phyloP scores from a whole-genome alignment of 2,329 filamentous ascomycete species.

The Fusarium sp. region DNA sequence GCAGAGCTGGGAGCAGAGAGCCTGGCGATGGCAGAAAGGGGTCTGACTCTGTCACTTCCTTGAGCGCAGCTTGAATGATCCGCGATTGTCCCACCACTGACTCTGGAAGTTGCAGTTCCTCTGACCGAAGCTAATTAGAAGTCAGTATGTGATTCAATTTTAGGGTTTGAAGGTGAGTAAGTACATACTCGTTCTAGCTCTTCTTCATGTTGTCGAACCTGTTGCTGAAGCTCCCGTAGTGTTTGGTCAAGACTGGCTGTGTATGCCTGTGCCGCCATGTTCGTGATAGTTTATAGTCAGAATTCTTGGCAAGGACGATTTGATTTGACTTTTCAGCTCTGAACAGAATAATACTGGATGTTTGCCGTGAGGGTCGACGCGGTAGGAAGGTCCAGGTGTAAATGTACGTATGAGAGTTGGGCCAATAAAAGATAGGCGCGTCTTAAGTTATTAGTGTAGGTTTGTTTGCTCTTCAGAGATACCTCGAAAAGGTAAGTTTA shows the following conservation, averaged over 20 bases:
- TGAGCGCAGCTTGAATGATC: conserved; percentile 73
- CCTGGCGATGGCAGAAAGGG: conserved; percentile 74
- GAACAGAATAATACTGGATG: not conserved
- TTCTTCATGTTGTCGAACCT: conserved; percentile 65
- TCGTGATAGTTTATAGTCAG: conserved; percentile 31
- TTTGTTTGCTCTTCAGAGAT: not conserved
- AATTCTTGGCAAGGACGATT: not conserved
- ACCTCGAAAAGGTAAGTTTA: not conserved
- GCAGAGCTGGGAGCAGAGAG: conserved; percentile 76
- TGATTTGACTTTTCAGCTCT: not conserved
- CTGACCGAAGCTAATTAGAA: conserved; percentile 45
- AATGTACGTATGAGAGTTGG: not conserved
- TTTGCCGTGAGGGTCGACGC: not conserved
- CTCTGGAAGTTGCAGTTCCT: conserved; percentile 38
- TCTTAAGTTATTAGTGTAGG: not conserved
- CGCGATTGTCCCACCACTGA: conserved; percentile 48
- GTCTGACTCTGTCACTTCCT: conserved; percentile 68
- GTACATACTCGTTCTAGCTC: conserved; percentile 58
- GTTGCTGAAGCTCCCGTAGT: conserved; percentile 71
- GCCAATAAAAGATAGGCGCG: not conserved
- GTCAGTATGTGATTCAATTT: conserved; percentile 1
- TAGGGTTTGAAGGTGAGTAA: not conserved
- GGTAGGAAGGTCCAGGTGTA: not conserved
- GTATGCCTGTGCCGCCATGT: conserved; percentile 46
- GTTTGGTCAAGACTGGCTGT: conserved; percentile 72